A percentile compares a stretch with the other conserved stretches of the same genome.
These are phyloP conservation scores for Trichoderma guizhouense DNA, from an alignment of 2,329 filamentous ascomycete genomes.

Conservation along the genomic window DNA sequence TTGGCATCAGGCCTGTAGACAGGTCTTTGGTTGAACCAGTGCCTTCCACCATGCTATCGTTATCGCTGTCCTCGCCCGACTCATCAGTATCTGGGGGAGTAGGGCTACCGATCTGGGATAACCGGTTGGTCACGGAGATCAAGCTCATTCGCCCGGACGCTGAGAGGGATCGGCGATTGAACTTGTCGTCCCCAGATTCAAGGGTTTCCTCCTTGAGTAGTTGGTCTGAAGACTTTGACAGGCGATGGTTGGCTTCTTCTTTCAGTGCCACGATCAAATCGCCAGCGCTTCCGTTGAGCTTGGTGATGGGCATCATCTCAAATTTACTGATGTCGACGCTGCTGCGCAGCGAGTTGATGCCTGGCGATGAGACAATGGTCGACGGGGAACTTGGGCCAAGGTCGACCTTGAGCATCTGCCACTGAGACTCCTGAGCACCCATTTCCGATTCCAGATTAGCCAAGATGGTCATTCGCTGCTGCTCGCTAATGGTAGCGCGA, in stretches of 20 bases:
- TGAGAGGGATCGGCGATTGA: conserved; percentile 4
- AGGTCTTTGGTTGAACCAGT: not conserved
- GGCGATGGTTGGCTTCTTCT: not conserved
- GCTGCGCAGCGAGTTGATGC: conserved; percentile 24
- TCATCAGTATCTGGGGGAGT: conserved; percentile 54
- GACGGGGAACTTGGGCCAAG: conserved; percentile 51
- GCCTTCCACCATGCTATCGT: conserved; percentile 18
- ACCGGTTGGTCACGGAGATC: conserved; percentile 31
- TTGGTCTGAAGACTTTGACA: not conserved
- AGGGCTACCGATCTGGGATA: conserved; percentile 45
- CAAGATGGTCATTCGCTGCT: conserved; percentile 48
- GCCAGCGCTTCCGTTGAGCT: not conserved
- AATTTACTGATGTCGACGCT: conserved; percentile 12
- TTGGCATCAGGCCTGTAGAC: not conserved
- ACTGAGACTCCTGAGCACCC: conserved; percentile 56
- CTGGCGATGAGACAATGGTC: conserved; percentile 37
- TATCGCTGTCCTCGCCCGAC: conserved; percentile 38
- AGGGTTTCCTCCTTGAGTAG: not conserved
- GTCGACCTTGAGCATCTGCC: conserved; percentile 55
- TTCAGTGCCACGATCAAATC: not conserved
- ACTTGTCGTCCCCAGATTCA: not conserved
- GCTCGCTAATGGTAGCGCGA: conserved; percentile 34
- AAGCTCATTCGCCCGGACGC: conserved; percentile 32
- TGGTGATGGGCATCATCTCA: conserved; percentile 1
- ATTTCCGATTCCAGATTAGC: conserved; percentile 61